Conservation (phyloP, 306 rosid species). For the Trifolium pratense region DNA sequence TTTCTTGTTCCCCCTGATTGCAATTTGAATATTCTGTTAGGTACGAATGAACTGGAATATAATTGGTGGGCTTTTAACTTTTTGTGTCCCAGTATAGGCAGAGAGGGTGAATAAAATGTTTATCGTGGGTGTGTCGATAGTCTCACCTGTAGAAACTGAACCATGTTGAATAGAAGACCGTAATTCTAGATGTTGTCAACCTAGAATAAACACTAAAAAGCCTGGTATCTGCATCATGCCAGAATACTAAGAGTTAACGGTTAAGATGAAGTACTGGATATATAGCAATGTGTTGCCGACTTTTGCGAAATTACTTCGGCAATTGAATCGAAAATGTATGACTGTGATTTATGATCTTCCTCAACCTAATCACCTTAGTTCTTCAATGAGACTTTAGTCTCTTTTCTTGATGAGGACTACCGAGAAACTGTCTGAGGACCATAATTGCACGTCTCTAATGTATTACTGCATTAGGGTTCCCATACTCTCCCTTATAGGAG, state of each 20-base stretch:
- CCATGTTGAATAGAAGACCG: background rate
- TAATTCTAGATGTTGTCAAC: background rate
- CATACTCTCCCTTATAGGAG: background rate
- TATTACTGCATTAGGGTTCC: background rate
- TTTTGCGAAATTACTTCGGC: background rate
- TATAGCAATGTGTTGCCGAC: background rate
- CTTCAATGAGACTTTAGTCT: background rate
- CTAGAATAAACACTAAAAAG: background rate
- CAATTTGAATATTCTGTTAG: background rate
- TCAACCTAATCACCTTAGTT: background rate
- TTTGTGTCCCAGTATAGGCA: background rate
- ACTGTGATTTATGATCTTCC: background rate
- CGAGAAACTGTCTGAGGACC: background rate
- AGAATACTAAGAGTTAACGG: background rate
- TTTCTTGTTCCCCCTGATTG: background rate
- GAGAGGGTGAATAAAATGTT: conserved; percentile 6
- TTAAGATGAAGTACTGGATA: background rate
- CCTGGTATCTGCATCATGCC: background rate
- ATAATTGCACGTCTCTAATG: background rate
- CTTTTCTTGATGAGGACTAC: background rate
- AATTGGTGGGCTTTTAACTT: background rate
- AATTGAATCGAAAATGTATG: background rate
- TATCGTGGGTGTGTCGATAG: background rate
- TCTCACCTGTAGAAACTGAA: background rate
- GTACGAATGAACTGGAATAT: conserved; percentile 12